Conservation (phyloP, 1,139 yeast species). For the Yamadazyma siamensis region DNA sequence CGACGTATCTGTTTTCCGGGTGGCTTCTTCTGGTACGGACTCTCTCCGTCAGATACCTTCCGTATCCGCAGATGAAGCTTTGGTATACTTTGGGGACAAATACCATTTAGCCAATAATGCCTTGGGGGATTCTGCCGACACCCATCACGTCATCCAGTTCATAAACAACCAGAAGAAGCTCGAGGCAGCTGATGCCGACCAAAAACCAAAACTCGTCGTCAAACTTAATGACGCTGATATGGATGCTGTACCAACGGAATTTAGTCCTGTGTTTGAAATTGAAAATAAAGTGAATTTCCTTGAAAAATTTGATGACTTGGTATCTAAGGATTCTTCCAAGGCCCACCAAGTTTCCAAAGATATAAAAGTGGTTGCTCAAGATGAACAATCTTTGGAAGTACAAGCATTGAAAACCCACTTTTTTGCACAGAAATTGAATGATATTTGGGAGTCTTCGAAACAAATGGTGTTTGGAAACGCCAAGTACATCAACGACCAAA, state of each 20-base stretch:
- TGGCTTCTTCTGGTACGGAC: too few relatives aligned
- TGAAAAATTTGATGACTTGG: constrained; percentile 5
- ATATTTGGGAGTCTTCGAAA: constrained; percentile 30
- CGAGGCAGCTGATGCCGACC: constrained; percentile 4
- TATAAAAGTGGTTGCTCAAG: too few relatives aligned
- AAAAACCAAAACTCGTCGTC: constrained; percentile 35
- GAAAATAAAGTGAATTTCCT: constrained; percentile 1
- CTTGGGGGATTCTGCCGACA: too few relatives aligned
- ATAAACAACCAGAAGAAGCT: constrained; percentile 19
- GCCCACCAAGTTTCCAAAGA: too few relatives aligned
- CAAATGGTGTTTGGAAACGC: constrained; percentile 6
- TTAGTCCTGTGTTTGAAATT: constrained; percentile 5
- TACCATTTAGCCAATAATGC: constrained; percentile 28
- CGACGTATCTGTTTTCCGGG: too few relatives aligned
- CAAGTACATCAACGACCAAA: constrained; percentile 32
- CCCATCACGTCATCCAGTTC: constrained; percentile 24
- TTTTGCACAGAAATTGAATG: constrained; percentile 28
- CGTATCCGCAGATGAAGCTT: constrained; percentile 18
- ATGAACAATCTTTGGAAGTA: too few relatives aligned
- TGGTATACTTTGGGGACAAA: constrained; percentile 39
- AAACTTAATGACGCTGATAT: constrained; percentile 30
- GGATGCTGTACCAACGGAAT: constrained; percentile 5
- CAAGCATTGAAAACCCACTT: constrained; percentile 33
- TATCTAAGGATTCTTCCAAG: too few relatives aligned
- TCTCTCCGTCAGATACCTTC: too few relatives aligned